Conservation (phyloP, 2,329 filamentous ascomycete species). For the Penicillium sp. region DNA sequence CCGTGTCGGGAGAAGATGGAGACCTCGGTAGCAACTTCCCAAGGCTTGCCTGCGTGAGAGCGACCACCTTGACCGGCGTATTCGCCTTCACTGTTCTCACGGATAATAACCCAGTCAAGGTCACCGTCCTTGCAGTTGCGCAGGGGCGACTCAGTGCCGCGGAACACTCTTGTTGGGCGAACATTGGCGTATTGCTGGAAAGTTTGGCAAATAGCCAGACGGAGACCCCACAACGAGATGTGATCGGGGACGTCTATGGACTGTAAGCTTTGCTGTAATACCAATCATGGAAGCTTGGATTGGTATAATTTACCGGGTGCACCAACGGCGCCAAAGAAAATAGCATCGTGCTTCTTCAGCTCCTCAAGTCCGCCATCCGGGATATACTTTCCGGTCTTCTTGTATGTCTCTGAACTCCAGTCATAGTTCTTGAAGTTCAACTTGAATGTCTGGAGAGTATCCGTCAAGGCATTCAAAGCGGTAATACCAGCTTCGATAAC, state of each 20-base stretch:
- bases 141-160: conserved; percentile 61
- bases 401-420: conserved; percentile 68
- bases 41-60: conserved; percentile 58
- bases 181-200: conserved; percentile 71
- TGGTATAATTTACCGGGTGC: conserved; percentile 48
- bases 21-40: conserved; percentile 64
- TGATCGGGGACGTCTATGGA: conserved; percentile 62
- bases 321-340: conserved; percentile 68
- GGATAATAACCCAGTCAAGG: conserved; percentile 66
- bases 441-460: conserved; percentile 56
- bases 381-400: conserved; percentile 65
- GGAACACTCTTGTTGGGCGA: conserved; percentile 63
- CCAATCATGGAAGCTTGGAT: neutral
- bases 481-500: conserved; percentile 64
- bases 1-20: conserved; percentile 63
- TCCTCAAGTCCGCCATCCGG: conserved; percentile 60
- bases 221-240: conserved; percentile 66
- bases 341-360: conserved; percentile 62
- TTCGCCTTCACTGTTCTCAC: conserved; percentile 68
- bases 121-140: conserved; percentile 56
- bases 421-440: conserved; percentile 64
- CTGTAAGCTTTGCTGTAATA: neutral
- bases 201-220: conserved; percentile 66
- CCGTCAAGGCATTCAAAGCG: conserved; percentile 52
- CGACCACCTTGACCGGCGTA: conserved; percentile 66